Conservation (phyloP, 2,329 filamentous ascomycete species). For the Phaeosphaeriaceae sp. region DNA sequence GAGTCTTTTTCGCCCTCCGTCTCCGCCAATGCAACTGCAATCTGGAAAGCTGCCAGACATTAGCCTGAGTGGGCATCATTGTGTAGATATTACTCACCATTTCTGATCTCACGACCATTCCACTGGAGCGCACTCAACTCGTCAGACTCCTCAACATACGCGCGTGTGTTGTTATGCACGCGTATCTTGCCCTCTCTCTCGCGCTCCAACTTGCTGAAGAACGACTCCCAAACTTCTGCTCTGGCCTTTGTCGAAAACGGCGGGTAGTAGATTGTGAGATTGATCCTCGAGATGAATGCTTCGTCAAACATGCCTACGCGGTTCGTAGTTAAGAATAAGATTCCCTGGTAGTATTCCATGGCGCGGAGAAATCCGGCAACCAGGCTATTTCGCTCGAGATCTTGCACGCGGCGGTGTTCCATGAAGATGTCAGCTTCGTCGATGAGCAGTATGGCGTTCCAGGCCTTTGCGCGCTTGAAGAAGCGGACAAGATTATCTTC, state of each 20-base stretch:
- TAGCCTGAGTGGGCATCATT: not conserved
- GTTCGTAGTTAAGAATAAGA: constrained; percentile 48
- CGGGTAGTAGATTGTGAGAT: constrained; percentile 71
- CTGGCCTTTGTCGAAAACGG: constrained; percentile 20
- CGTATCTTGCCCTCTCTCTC: constrained; percentile 10
- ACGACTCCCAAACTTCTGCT: constrained; percentile 30
- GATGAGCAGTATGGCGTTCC: constrained; percentile 40
- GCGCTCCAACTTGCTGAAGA: constrained; percentile 24
- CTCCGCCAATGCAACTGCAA: constrained; percentile 26
- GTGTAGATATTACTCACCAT: constrained; percentile 19
- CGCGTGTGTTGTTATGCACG: constrained; percentile 13
- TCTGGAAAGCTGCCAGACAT: constrained; percentile 23
- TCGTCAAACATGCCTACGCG: constrained; percentile 73
- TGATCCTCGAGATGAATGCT: constrained; percentile 84
- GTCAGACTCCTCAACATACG: constrained; percentile 23
- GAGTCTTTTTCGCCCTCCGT: constrained; percentile 17
- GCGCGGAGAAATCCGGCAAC: constrained; percentile 43
- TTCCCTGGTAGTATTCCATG: constrained; percentile 50
- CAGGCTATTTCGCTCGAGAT: constrained; percentile 42
- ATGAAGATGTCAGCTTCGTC: constrained; percentile 51
- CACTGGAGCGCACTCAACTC: constrained; percentile 12
- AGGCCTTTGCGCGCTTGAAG: constrained; percentile 21
- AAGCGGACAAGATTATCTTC: constrained; percentile 19
- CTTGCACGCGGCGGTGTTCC: constrained; percentile 35
- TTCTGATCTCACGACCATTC: constrained; percentile 42